Base-by-base conservation (phyloP, 306 rosid species). In the Abrus precatorius region DNA sequence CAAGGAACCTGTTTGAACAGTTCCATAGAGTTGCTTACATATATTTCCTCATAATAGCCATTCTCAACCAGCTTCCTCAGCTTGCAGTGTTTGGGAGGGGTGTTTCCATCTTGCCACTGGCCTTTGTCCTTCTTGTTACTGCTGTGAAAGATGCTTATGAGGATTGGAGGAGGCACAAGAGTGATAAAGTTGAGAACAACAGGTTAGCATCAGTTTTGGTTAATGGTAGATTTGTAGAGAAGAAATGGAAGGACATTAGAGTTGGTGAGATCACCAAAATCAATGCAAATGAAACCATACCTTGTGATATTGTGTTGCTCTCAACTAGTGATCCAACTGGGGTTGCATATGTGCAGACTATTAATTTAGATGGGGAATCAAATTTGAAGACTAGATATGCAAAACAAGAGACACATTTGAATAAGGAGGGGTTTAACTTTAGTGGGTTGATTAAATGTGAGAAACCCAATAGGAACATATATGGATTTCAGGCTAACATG, bases 61-160 rank as follows among this genome's bases (percentile, higher is more conserved):
- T 95, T 36, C 98, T 95, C 61, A 95, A 95, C 86, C 99, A 95
- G 83, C 91, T 95, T 43, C 99, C 99, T 43, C 97, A 91, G 87
- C 94, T 95, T 55, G 99, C 99, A 0, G 99, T 95, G 43, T 91
- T 95, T 67, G 99, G 99, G 9, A 76, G 97, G 34, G 88, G 86
- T 30, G 93, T 90, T 74, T 95, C 99, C 1, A 48, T 95, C 64
- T n/a, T 93, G 84, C 98, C 98, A 6, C 79, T 95, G 28, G 90
- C 99, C 45, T 87, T 95, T 81, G 99, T 95, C 0, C 84, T 95
- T 29, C 53, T 90, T 29, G 99, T 90, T 44, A 86, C 99, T 0
- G 99, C 94, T 1, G 89, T 95, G 65, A 95, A 95, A 80, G 97
- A 93, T 88, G 97, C 85, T 3, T 93, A 72, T 67, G 99, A 95